Evolutionary conservation across 2,329 filamentous ascomycete genomes (phyloP), one percentile per base, ranked within the genome.

Genomic region (Cladophialophora immunda): DNA sequence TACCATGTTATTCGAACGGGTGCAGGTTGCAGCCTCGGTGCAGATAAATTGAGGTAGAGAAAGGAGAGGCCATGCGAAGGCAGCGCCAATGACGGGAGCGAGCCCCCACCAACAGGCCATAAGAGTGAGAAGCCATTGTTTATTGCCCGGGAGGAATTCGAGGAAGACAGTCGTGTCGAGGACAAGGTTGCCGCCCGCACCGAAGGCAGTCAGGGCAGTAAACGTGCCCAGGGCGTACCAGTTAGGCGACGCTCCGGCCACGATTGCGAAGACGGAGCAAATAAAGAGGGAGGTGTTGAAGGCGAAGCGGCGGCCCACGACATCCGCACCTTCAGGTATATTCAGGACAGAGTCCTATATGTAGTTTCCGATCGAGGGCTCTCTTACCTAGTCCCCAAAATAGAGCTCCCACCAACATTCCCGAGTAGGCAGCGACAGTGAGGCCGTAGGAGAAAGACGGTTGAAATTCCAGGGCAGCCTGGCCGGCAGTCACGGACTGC

Each of bases 201-300:
- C 71, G 0, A 86, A 85, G 8, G 65, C 67, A 15, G 69, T 59
- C n/a, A 73, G 47, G 22, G 55, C 36, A 15, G 58, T 62, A 30
- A 71, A 70, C 22, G 67, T 50, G n/a, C 64, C 69, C n/a, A 70
- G 55, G 19, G 66, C 64, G 32, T 54, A 30, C 67, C 66, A 93
- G 69, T 83, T 90, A 1, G 90, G 90, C 66, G 87, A 84, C 0
- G 85, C 87, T 2, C 90, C 91, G 0, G 89, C 90, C 0, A 90
- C 79, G 62, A 92, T 86, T 29, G 84, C 85, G 57, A 89, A 87
- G 4, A 87, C 75, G 2, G 86, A 85, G 73, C 85, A 89, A 62
- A 91, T 81, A 71, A 91, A 83, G 11, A 92, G 80, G 1, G 87
- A 87, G 25, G 86, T 78, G 72, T 92, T 92, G 80, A 92, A 92